Conservation (phyloP, 441 rosid genomes). For the Pelargonium hybrid region DNA sequence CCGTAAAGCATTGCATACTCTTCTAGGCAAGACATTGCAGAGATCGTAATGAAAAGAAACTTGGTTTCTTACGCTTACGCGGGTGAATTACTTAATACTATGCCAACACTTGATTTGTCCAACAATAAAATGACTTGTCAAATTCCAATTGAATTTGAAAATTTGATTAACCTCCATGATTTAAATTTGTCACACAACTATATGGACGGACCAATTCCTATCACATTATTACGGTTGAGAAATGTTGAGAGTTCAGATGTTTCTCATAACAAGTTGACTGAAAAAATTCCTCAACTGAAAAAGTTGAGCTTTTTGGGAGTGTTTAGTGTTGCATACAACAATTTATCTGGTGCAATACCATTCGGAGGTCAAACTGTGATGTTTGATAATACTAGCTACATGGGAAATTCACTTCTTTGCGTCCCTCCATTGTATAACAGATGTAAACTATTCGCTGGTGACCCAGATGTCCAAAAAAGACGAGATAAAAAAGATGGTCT, state of each 20-base stretch:
- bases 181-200: constrained; percentile 8
- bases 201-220: constrained; percentile 8
- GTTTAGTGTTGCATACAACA: constrained; percentile 25
- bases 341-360: constrained; percentile 19
- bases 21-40: too few relatives aligned
- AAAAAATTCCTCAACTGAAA: neutral
- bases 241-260: neutral
- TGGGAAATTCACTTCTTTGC: constrained; percentile 17
- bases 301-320: neutral
- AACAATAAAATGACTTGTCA: too few relatives aligned
- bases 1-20: too few relatives aligned
- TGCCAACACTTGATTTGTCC: too few relatives aligned
- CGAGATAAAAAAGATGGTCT: neutral
- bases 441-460: neutral
- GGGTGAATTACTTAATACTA: too few relatives aligned
- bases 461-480: neutral
- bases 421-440: constrained; percentile 16
- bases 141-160: too few relatives aligned
- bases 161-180: neutral
- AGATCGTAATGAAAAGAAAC: too few relatives aligned
- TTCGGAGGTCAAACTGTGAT: constrained; percentile 15
- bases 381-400: constrained; percentile 15
- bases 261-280: constrained; percentile 9
- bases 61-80: too few relatives aligned
- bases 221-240: neutral